Evolutionary conservation across 306 rosid species (phyloP).

Genomic region (Fragaria ananassa): DNA sequence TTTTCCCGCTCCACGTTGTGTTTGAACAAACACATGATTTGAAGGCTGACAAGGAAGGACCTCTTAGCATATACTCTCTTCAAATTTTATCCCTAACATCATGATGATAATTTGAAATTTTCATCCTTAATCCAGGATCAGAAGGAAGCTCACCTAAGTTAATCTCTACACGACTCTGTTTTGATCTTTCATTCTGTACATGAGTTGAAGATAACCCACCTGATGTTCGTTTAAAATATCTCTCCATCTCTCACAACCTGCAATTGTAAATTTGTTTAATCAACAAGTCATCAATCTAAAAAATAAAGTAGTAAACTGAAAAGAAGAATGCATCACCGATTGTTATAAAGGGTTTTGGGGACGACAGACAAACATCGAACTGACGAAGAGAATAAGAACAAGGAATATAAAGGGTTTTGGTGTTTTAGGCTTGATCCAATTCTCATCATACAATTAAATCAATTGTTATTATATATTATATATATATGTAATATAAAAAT

Average conservation of each 20-base stretch:
- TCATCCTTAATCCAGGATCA: background rate
- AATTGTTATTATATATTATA: too few species aligned
- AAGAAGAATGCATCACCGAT: too few species aligned
- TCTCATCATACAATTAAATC: too few species aligned
- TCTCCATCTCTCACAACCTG: background rate
- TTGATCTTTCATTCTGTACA: background rate
- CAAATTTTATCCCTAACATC: background rate
- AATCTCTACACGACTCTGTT: background rate
- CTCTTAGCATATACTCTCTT: background rate
- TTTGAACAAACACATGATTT: background rate
- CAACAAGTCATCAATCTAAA: too few species aligned
- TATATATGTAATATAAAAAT: too few species aligned
- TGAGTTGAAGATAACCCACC: background rate
- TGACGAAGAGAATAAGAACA: too few species aligned
- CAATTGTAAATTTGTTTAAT: too few species aligned
- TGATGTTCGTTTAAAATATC: background rate
- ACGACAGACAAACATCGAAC: too few species aligned
- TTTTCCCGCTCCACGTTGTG: background rate
- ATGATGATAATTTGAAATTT: background rate
- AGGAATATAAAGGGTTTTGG: too few species aligned
- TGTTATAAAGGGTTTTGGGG: too few species aligned
- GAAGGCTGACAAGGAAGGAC: constrained; percentile 7
- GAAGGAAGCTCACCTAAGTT: background rate
- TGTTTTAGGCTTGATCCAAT: too few species aligned
- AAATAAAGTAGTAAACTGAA: too few species aligned